These are phyloP conservation scores for Obelidium mucronatum DNA, from an alignment of 192 early-diverging fungal genomes.

Conservation along the genomic window DNA sequence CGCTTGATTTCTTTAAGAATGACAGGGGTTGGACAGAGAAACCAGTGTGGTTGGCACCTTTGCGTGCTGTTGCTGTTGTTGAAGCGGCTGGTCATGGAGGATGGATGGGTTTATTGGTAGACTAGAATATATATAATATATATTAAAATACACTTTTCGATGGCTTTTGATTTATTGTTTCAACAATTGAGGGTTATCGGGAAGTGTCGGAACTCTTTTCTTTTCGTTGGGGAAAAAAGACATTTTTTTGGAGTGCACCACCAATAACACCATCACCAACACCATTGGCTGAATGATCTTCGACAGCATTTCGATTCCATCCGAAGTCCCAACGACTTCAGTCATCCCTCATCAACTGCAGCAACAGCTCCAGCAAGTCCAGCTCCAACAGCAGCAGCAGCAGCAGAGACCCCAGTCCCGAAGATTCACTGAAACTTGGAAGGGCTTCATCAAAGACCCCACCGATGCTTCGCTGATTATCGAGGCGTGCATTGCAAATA, in stretches of 20 bases:
- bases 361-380: not conserved
- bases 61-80: too few species aligned
- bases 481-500: not conserved
- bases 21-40: not conserved
- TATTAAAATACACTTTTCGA: too few species aligned
- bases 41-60: not conserved
- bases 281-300: not conserved
- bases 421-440: constrained; percentile 9
- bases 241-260: too few species aligned
- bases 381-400: not conserved
- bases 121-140: too few species aligned
- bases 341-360: not conserved
- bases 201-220: too few species aligned
- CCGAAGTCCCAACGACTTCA: not conserved
- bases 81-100: too few species aligned
- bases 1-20: not conserved
- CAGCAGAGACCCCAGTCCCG: not conserved
- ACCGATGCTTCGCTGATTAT: not conserved
- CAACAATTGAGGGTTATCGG: too few species aligned
- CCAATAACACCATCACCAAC: not conserved
- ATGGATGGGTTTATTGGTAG: too few species aligned
- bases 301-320: not conserved
- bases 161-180: too few species aligned
- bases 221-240: too few species aligned
- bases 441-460: constrained; percentile 18